phyloP scores from a whole-genome alignment of 169 alveolate species.

The Plasmodium inui region DNA sequence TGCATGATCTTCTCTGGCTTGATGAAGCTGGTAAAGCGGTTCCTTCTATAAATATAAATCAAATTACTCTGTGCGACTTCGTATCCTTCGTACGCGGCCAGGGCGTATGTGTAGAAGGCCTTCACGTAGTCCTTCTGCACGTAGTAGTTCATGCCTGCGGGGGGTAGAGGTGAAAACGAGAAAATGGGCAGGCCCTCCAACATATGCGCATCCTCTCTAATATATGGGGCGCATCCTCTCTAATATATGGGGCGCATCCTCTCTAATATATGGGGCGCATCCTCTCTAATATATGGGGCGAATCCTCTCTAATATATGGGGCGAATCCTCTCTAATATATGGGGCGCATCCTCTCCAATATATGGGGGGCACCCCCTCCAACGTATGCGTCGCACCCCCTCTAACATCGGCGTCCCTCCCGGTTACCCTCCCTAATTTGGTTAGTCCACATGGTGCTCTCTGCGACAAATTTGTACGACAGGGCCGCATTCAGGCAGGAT shows the following conservation, averaged over 20 bases:
- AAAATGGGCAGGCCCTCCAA: background rate
- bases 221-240: background rate
- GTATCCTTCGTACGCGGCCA: conserved; percentile 82
- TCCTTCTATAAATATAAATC: conserved; percentile 51
- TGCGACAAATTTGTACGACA: conserved; percentile 67
- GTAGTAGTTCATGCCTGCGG: conserved; percentile 57
- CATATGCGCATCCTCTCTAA: too few species aligned
- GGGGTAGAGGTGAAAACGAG: background rate
- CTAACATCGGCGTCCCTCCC: background rate
- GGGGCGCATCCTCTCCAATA: too few species aligned
- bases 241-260: too few species aligned
- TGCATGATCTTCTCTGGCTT: conserved; percentile 48
- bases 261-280: background rate
- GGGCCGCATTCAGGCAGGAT: conserved; percentile 67
- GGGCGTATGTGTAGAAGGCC: conserved; percentile 74
- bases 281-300: too few species aligned
- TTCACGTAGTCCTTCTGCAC: conserved; percentile 71
- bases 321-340: background rate
- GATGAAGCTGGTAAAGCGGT: conserved; percentile 13
- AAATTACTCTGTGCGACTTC: conserved; percentile 80
- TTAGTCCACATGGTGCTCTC: conserved; percentile 65
- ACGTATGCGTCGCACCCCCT: too few species aligned
- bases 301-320: too few species aligned
- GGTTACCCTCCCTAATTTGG: conserved; percentile 55
- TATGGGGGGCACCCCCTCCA: background rate